Conservation (phyloP, 345 rosid genomes). For the Mercurialis annua region DNA sequence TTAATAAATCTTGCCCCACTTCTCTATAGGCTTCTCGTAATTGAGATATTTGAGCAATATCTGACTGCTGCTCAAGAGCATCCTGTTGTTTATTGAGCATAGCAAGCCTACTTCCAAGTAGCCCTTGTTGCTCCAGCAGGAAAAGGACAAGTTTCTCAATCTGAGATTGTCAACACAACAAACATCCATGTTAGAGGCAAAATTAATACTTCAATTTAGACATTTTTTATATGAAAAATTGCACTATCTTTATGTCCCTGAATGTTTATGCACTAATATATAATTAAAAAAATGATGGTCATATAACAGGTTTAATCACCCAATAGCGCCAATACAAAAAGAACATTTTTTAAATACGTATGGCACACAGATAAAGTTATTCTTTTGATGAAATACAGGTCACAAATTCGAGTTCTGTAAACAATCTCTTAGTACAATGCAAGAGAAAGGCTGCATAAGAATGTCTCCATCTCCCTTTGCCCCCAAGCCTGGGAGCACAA, state of each 20-base stretch:
- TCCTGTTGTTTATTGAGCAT: conserved; percentile 66
- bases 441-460: too few species aligned
- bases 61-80: conserved; percentile 60
- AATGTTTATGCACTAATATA: not conserved
- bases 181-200: not conserved
- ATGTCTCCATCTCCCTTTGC: too few species aligned
- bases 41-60: conserved; percentile 52
- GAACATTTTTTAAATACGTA: too few species aligned
- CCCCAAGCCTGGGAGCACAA: too few species aligned
- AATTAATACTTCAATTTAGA: not conserved
- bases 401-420: too few species aligned
- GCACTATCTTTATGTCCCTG: too few species aligned
- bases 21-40: conserved; percentile 77
- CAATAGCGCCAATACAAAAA: not conserved
- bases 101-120: conserved; percentile 64
- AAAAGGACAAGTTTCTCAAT: conserved; percentile 94
- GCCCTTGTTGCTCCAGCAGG: conserved; percentile 94
- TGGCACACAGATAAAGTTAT: too few species aligned
- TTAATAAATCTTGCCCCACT: conserved; percentile 71
- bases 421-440: too few species aligned
- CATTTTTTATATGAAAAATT: conserved; percentile 4
- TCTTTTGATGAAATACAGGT: too few species aligned
- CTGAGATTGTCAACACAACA: conserved; percentile 38
- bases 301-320: not conserved
- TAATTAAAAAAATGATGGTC: not conserved